Evolutionary conservation across 257 asterid genomes (phyloP).

Genomic region (Jasminum sambac): DNA sequence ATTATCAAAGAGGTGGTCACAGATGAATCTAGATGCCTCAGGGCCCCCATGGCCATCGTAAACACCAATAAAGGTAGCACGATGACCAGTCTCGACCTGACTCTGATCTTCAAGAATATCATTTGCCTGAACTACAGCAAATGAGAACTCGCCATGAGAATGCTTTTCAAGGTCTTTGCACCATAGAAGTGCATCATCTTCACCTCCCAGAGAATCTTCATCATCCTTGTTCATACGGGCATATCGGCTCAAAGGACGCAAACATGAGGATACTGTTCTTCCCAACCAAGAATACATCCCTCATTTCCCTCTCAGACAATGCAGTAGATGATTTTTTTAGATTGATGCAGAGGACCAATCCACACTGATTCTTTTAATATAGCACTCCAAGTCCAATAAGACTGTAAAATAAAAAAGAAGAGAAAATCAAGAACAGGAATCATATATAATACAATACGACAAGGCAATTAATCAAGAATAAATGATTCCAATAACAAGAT

Average conservation of each 20-base stretch:
- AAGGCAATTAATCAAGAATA: not conserved
- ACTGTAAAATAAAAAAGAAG: conserved; percentile 6
- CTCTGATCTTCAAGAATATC: conserved; percentile 67
- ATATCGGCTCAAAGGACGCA: conserved; percentile 74
- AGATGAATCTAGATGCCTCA: conserved; percentile 61
- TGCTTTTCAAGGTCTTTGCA: conserved; percentile 79
- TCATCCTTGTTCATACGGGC: conserved; percentile 75
- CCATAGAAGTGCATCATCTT: conserved; percentile 66
- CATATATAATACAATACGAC: not conserved
- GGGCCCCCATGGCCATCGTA: conserved; percentile 93
- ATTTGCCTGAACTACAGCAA: conserved; percentile 75
- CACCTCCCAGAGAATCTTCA: conserved; percentile 43
- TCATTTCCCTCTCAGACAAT: conserved; percentile 57
- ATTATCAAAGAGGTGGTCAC: conserved; percentile 53
- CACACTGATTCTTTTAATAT: conserved; percentile 25
- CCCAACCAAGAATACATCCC: conserved; percentile 77
- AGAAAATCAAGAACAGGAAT: conserved; percentile 1
- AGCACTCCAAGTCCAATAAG: conserved; percentile 2
- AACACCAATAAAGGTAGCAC: conserved; percentile 71
- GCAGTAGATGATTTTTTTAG: conserved; percentile 30
- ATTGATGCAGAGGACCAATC: conserved; percentile 28
- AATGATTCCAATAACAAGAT: not conserved
- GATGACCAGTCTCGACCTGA: conserved; percentile 65
- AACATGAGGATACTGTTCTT: conserved; percentile 52
- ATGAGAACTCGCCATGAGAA: conserved; percentile 74